A percentile compares a stretch with the other conserved stretches of the same genome.
phyloP scores from a whole-genome alignment of 2,329 filamentous ascomycete genomes.

The Lachnellula willkommii region DNA sequence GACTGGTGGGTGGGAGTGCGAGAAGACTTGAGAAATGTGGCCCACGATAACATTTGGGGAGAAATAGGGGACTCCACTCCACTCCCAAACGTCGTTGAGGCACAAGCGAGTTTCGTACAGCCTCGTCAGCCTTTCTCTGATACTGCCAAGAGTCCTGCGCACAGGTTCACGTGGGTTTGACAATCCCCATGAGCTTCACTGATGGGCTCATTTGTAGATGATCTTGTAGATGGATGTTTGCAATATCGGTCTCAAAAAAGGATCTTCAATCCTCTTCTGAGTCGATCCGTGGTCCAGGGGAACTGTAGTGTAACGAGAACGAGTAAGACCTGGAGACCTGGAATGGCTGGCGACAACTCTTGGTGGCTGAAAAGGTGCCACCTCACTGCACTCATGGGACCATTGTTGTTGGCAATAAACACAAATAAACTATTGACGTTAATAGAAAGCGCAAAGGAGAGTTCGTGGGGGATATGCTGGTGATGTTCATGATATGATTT shows the following conservation, averaged over 20 bases:
- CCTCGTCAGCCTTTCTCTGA: slow-evolving; percentile 19
- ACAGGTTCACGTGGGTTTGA: slow-evolving; percentile 5
- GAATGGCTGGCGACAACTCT: background rate
- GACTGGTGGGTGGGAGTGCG: background rate
- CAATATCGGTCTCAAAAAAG: background rate
- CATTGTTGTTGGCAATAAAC: background rate
- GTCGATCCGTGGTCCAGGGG: background rate
- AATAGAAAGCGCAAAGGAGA: background rate
- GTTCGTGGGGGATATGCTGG: background rate
- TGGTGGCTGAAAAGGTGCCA: background rate
- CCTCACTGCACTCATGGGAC: background rate
- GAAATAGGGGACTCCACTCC: slow-evolving; percentile 9
- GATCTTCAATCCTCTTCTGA: background rate
- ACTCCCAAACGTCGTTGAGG: slow-evolving; percentile 35
- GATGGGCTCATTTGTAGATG: background rate
- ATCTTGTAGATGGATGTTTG: background rate
- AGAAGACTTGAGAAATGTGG: slow-evolving; percentile 24
- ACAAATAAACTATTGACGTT: background rate
- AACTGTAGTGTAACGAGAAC: background rate
- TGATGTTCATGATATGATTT: background rate
- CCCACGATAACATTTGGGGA: slow-evolving; percentile 8
- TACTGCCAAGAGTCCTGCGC: slow-evolving; percentile 28
- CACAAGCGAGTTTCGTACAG: slow-evolving; percentile 38
- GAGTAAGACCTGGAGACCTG: background rate
- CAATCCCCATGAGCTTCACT: slow-evolving; percentile 12